Base-by-base conservation (phyloP, 2,329 filamentous ascomycete genomes). In the Exserohilum rostratum region DNA sequence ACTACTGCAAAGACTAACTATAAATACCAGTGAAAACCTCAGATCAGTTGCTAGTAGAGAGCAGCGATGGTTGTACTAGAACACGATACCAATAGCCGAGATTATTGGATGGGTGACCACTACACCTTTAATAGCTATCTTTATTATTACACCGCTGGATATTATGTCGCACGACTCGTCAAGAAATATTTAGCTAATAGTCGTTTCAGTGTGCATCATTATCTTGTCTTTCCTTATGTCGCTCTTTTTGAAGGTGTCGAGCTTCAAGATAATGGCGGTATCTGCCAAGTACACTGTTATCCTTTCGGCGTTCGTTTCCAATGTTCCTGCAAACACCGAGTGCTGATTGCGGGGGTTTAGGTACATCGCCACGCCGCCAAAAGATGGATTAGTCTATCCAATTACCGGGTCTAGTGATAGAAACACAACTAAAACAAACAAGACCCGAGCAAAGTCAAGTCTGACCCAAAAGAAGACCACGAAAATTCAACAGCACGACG, bases 231-330 rank as follows among this genome's bases (percentile, higher is more conserved):
- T 65, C 39, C 56, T 66, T 9, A 51, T 68, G 6, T 66, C 64
- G 18, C 44, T 61, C 18, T 50, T 61, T 13, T 38, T 64, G 20
- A 66, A 58, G 55, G 61, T 64, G 17, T 62, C 65, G 20, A 68
- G 60, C 49, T 60, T 67, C 38, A 55, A 67, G 57, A 62, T 60
- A 39, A 67, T 68, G 64, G 60, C 57, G 15, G 53, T 64, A 29
- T 60, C 61, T 22, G 64, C 64, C 39, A 54, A 39, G 11, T 67
- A 67, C 40, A 59, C 62, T 38, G 64, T 63, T 18, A 52, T 67
- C 38, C 50, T 66, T 29, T 64, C 61, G 31, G 61, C 58, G 9
- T 61, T 64, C 44, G 57, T 63, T 38, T 63, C 60, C 22, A 58
- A 61, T 55, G 57, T 56, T 22, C 54, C 46, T 30, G 25, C 46